Evolutionary conservation across 208 protist genomes (phyloP).

Genomic region (Angomonas deanei): DNA sequence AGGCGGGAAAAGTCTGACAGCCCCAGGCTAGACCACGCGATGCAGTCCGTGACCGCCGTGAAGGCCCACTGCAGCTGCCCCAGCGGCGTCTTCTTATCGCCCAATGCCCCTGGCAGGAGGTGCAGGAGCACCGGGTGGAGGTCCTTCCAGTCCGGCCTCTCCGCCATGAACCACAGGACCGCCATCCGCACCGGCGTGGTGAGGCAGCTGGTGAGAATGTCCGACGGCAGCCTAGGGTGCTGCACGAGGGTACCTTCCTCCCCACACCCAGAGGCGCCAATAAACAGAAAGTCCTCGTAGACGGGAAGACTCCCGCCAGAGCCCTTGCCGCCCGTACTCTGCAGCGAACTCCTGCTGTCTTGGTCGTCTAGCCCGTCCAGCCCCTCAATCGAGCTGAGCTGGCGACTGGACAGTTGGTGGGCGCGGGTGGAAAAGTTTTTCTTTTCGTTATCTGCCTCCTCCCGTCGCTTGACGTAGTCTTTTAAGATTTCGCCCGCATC

Average conservation of each 20-base stretch:
- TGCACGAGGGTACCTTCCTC: slow-evolving; percentile 6
- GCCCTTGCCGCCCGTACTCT: slow-evolving; percentile 1
- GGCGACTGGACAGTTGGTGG: slow-evolving; percentile 36
- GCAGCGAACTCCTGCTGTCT: slow-evolving; percentile 9
- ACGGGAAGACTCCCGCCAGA: slow-evolving; percentile 1
- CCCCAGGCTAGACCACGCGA: slow-evolving; percentile 95
- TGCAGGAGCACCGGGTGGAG: slow-evolving; percentile 72
- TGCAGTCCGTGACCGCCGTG: slow-evolving; percentile 97
- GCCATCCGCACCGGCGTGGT: slow-evolving; percentile 97
- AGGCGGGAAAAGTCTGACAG: slow-evolving; percentile 68
- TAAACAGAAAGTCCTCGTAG: slow-evolving; percentile 78
- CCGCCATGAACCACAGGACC: slow-evolving; percentile 91
- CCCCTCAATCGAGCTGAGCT: slow-evolving; percentile 19
- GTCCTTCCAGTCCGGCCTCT: slow-evolving; percentile 36
- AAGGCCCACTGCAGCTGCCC: slow-evolving; percentile 99
- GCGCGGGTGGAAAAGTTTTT: slow-evolving; percentile 40
- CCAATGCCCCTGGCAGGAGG: slow-evolving; percentile 64
- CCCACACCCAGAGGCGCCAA: slow-evolving; percentile 47
- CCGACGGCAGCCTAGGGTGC: slow-evolving; percentile 79
- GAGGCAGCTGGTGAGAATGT: slow-evolving; percentile 99
- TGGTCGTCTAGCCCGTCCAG: neutral
- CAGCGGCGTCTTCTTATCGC: slow-evolving; percentile 92
- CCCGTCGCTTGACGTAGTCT: slow-evolving; percentile 49
- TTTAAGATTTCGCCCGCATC: slow-evolving; percentile 61
- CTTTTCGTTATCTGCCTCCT: slow-evolving; percentile 48